Evolutionary conservation across 139 green algal genomes (phyloP).

Genomic region (Chlamydomonas applanata): DNA sequence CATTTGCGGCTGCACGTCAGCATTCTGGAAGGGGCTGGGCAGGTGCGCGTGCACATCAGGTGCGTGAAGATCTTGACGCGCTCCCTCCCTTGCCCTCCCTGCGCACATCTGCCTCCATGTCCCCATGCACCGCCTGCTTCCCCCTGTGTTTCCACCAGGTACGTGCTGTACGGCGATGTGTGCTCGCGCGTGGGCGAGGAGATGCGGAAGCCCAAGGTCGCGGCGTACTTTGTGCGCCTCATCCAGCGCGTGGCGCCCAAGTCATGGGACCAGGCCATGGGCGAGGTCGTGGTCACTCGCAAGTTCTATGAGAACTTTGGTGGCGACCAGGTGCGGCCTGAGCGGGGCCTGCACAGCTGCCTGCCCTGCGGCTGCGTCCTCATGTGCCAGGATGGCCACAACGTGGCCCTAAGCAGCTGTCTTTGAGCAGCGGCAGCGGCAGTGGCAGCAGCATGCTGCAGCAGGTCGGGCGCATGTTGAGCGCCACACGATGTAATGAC

Average conservation of each 20-base stretch:
- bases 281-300: conserved; percentile 83
- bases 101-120: conserved; percentile 20
- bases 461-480: too few relatives aligned
- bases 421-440: too few relatives aligned
- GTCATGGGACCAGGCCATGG: conserved; percentile 75
- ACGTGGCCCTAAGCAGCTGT: too few relatives aligned
- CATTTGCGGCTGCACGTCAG: neutral
- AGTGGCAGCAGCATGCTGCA: too few relatives aligned
- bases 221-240: conserved; percentile 84
- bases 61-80: neutral
- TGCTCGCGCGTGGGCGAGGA: conserved; percentile 66
- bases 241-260: conserved; percentile 92
- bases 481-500: too few relatives aligned
- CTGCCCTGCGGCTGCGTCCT: too few relatives aligned
- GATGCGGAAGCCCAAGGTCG: conserved; percentile 69
- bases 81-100: neutral
- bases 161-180: conserved; percentile 88
- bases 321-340: conserved; percentile 86
- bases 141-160: too few relatives aligned
- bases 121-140: neutral
- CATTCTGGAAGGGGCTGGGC: neutral
- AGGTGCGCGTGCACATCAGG: neutral
- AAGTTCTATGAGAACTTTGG: conserved; percentile 96
- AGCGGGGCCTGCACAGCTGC: too few relatives aligned
- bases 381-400: too few relatives aligned